Evolutionary conservation across 73 alveolate genomes (phyloP).

Genomic region (Tetrahymena thermophila): DNA sequence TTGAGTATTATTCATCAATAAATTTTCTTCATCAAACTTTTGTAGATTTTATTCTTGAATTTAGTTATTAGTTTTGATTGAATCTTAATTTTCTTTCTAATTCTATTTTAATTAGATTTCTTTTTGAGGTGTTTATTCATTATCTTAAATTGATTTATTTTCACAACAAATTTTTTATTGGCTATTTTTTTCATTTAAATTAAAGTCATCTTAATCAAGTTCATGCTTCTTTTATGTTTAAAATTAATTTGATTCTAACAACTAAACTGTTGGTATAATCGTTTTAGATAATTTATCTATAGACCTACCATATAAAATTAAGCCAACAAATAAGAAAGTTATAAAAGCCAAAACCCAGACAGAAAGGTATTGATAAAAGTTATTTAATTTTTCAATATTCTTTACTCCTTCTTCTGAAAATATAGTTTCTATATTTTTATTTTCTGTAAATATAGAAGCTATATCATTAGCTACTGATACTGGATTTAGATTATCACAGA

Average conservation of each 20-base stretch:
- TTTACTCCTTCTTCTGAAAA: background rate
- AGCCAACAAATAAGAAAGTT: background rate
- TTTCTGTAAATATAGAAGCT: background rate
- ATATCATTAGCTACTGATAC: background rate
- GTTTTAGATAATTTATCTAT: background rate
- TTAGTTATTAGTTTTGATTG: background rate
- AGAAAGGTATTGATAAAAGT: background rate
- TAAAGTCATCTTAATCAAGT: background rate
- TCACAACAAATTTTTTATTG: no score
- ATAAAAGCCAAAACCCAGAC: background rate
- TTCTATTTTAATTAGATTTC: background rate
- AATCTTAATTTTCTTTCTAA: background rate
- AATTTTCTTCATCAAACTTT: background rate
- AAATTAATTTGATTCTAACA: background rate
- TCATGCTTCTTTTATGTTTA: background rate
- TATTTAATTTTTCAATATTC: background rate
- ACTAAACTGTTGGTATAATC: background rate
- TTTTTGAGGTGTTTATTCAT: background rate
- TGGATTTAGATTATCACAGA: background rate
- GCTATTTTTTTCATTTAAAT: no score
- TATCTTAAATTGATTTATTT: background rate
- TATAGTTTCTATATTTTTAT: background rate
- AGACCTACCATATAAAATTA: background rate
- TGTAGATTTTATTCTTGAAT: no score
- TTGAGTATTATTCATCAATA: no score